Evolutionary conservation across 371 early-diverging fungal genomes (phyloP).

Genomic region (Apophysomyces elegans): DNA sequence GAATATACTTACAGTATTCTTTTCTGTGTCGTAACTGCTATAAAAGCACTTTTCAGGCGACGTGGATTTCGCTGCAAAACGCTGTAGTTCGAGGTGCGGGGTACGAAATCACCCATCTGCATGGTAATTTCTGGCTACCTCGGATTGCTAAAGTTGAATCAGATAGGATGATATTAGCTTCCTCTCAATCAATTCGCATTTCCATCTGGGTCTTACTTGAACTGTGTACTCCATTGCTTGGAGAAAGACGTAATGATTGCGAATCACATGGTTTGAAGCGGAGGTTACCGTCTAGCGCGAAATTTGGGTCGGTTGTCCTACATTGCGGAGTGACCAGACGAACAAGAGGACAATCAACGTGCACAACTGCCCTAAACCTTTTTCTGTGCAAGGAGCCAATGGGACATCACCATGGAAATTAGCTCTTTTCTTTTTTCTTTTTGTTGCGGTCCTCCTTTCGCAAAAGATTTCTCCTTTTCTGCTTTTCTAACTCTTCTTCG

Average conservation of each 20-base stretch:
- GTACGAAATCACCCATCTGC: too few relatives aligned
- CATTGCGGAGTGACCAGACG: constrained; percentile 5
- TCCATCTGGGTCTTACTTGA: too few relatives aligned
- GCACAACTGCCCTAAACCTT: constrained; percentile 7
- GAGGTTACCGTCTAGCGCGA: not conserved
- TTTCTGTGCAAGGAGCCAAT: constrained; percentile 3
- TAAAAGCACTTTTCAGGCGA: too few relatives aligned
- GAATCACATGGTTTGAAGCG: constrained; percentile 6
- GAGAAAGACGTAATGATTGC: not conserved
- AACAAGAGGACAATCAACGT: constrained; percentile 9
- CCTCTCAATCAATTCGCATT: too few relatives aligned
- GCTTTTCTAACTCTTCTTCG: constrained; percentile 6
- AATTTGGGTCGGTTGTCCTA: not conserved
- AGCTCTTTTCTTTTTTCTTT: not conserved
- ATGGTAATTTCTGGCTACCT: too few relatives aligned
- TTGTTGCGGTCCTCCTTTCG: not conserved
- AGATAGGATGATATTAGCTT: too few relatives aligned
- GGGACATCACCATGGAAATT: not conserved
- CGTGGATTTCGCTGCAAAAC: too few relatives aligned
- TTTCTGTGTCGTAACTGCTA: too few relatives aligned
- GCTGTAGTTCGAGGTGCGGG: too few relatives aligned
- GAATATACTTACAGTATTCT: too few relatives aligned
- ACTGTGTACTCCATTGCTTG: too few relatives aligned
- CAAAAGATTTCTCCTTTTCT: not conserved
- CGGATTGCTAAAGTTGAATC: too few relatives aligned